Conservation (phyloP, 495 filamentous ascomycete genomes). For the Recurvomyces mirabilis region DNA sequence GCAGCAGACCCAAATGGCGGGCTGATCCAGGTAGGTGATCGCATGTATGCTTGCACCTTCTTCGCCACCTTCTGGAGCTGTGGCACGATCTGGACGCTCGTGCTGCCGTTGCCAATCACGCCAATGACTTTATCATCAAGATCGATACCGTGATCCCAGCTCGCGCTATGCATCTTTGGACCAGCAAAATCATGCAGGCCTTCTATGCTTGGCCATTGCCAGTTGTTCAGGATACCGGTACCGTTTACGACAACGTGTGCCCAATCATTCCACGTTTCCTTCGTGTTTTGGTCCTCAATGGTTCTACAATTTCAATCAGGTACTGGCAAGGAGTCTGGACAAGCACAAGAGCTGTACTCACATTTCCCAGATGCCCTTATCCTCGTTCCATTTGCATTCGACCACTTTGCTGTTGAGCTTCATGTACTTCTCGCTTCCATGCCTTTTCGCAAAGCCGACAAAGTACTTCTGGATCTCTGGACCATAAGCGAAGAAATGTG, state of each 20-base stretch:
- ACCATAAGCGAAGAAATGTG: conserved; percentile 22
- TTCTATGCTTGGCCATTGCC: conserved; percentile 24
- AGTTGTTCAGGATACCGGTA: conserved; percentile 24
- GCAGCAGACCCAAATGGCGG: conserved; percentile 13
- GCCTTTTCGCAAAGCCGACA: conserved; percentile 20
- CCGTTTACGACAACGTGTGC: conserved; percentile 25
- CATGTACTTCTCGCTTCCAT: conserved; percentile 26
- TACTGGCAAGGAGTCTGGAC: too few species aligned
- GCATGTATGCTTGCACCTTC: conserved; percentile 21
- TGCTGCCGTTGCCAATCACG: conserved; percentile 25
- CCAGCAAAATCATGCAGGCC: conserved; percentile 24
- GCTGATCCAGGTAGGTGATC: conserved; percentile 29
- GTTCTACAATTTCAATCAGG: conserved; percentile 6
- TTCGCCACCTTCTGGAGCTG: conserved; percentile 24
- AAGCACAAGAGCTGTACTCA: neutral
- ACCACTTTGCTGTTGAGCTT: conserved; percentile 22
- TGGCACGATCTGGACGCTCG: conserved; percentile 29
- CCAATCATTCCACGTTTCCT: conserved; percentile 12
- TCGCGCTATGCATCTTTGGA: conserved; percentile 27
- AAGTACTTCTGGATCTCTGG: conserved; percentile 26
- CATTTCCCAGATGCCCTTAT: conserved; percentile 24
- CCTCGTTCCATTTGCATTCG: conserved; percentile 19
- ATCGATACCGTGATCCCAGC: conserved; percentile 27
- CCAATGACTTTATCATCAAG: conserved; percentile 26
- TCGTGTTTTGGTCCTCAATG: conserved; percentile 21